Base-by-base conservation (phyloP, 805 yeast genomes). In the Metschnikowia continentalis region DNA sequence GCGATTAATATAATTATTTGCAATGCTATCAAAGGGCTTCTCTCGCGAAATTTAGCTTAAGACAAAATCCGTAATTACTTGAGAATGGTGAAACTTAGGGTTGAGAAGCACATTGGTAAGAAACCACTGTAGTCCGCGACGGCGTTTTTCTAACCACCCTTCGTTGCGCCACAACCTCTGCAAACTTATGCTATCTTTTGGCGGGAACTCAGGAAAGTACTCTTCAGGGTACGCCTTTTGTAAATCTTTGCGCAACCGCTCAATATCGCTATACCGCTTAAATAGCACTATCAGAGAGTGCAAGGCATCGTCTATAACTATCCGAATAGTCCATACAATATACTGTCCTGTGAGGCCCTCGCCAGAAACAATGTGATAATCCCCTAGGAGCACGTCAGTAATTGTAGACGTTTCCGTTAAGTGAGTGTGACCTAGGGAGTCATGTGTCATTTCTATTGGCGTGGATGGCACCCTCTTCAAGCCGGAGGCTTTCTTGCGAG, bases 261-360 rank as follows among this genome's bases (percentile, higher is more conserved):
- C 83, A 53, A 88, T 79, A 42, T 88, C 92, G 35, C 81, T 77
- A 64, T 85, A 88, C 36, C 96, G 64, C 61, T 79, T 81, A 61
- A 81, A 78, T 3, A 81, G 59, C 42, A 68, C 62, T 17, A 86
- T 73, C 52, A 69, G 70, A 3, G 78, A 68, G 53, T 67, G 67
- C 26, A 60, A 56, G 5, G 71, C 66, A 43, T 71, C 75, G 48
- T 73, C 66, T 20, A 74, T 56, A 3, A 70, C 67, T 5, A 74
- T 64, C 42, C 67, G 64, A 10, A 74, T 65, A 2, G 69, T 47
- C 78, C 78, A 74, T 22, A 67, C 75, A 17, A 67, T 63, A 56
- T 72, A 74, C 46, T 70, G 58, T 41, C 56, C 60, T 0, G 76
- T 74, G 14, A 55, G 39, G 5, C 63, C 62, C 30, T 71, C 74